Conservation (phyloP, 345 rosid species). For the Ricinus communis region DNA sequence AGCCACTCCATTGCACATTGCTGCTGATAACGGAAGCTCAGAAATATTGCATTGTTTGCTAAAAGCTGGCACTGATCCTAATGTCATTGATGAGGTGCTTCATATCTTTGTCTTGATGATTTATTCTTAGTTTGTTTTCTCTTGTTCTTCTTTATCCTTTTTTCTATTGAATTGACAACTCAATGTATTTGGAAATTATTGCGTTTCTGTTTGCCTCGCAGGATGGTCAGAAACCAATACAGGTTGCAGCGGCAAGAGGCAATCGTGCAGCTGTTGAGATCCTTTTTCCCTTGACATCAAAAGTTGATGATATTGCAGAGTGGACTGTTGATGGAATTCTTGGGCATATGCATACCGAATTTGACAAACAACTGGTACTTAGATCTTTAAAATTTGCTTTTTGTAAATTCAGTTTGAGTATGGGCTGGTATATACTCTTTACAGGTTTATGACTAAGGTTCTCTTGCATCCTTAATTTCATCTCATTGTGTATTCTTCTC, state of each 20-base stretch:
- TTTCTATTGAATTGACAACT: no score
- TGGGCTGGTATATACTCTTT: neutral
- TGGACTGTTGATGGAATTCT: slow-evolving; percentile 85
- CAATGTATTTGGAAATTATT: neutral
- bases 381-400: slow-evolving; percentile 6
- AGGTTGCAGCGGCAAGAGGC: slow-evolving; percentile 80
- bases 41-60: slow-evolving; percentile 69
- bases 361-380: slow-evolving; percentile 44
- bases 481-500: neutral
- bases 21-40: slow-evolving; percentile 70
- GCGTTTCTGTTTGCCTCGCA: slow-evolving; percentile 31
- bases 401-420: neutral
- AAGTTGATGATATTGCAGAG: slow-evolving; percentile 47
- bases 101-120: slow-evolving; percentile 7
- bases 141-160: neutral
- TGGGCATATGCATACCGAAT: slow-evolving; percentile 53
- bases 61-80: slow-evolving; percentile 85
- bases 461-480: neutral
- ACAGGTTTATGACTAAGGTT: neutral
- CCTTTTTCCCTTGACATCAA: slow-evolving; percentile 67
- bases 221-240: slow-evolving; percentile 84
- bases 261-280: slow-evolving; percentile 62
- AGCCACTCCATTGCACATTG: slow-evolving; percentile 89
- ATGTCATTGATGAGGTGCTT: slow-evolving; percentile 65
- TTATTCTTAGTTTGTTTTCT: neutral